Evolutionary conservation across 2,329 filamentous ascomycete genomes (phyloP).

Genomic region (Hypoxylon sp.): DNA sequence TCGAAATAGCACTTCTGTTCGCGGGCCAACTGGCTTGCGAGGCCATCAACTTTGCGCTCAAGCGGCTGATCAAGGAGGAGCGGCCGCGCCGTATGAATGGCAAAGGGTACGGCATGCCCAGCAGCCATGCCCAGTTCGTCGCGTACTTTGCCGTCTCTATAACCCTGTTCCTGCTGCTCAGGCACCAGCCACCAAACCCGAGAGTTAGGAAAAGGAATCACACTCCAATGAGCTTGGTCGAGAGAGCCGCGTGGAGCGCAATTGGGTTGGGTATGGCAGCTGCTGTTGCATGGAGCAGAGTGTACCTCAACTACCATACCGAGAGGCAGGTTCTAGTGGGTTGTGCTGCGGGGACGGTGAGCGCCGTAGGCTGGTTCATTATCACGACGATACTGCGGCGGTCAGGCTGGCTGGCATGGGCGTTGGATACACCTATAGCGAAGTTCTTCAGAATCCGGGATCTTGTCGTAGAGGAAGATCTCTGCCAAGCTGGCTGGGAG

Average conservation of each 20-base stretch:
- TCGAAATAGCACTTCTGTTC: constrained; percentile 91
- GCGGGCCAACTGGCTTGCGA: constrained; percentile 93
- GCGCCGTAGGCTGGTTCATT: constrained; percentile 84
- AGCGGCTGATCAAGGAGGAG: constrained; percentile 93
- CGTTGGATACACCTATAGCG: constrained; percentile 74
- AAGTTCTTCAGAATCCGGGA: constrained; percentile 82
- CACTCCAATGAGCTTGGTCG: constrained; percentile 70
- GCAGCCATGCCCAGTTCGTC: constrained; percentile 94
- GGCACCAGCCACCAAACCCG: constrained; percentile 74
- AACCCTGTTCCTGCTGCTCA: constrained; percentile 84
- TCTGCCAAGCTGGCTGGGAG: constrained; percentile 93
- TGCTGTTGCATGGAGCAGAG: constrained; percentile 82
- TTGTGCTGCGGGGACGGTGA: constrained; percentile 76
- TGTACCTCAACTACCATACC: constrained; percentile 96
- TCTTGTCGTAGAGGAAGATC: constrained; percentile 87
- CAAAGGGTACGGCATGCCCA: constrained; percentile 98
- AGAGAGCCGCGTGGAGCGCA: constrained; percentile 70
- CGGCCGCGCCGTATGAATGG: constrained; percentile 86
- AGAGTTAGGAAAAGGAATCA: constrained; percentile 57
- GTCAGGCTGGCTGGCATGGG: constrained; percentile 79
- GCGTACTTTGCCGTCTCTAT: constrained; percentile 91
- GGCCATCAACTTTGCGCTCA: constrained; percentile 88
- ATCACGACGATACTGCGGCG: constrained; percentile 77
- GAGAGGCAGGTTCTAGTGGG: constrained; percentile 89
- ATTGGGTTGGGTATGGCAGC: constrained; percentile 73